These are phyloP conservation scores for Saccharomycopsis fermentans DNA, from an alignment of 805 yeast genomes.

Conservation along the genomic window DNA sequence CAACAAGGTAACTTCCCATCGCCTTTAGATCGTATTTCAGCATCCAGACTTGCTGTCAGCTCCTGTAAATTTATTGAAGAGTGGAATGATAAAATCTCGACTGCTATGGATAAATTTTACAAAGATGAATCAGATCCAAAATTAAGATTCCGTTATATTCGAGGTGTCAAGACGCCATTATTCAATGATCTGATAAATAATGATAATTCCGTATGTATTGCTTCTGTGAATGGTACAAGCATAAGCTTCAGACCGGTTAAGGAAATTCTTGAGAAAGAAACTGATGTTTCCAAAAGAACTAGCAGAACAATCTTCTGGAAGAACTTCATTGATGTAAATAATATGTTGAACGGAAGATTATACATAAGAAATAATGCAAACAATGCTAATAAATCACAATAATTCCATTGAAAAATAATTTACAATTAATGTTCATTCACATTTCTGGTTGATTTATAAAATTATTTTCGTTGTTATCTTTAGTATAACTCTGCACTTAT, in stretches of 20 bases:
- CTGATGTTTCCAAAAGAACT: constrained; percentile 53
- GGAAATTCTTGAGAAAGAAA: constrained; percentile 47
- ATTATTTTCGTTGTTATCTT: too few relatives aligned
- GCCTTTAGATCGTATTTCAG: constrained; percentile 85
- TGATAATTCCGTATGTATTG: constrained; percentile 43
- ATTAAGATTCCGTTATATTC: constrained; percentile 41
- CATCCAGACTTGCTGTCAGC: constrained; percentile 81
- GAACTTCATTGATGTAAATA: constrained; percentile 45
- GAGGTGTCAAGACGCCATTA: constrained; percentile 39
- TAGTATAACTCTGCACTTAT: too few relatives aligned
- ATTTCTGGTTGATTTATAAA: too few relatives aligned
- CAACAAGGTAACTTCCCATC: constrained; percentile 97
- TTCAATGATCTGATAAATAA: constrained; percentile 29
- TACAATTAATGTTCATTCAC: too few relatives aligned
- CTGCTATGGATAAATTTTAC: constrained; percentile 15
- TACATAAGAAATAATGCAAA: constrained; percentile 33
- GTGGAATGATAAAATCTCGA: constrained; percentile 31
- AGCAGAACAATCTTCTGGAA: constrained; percentile 65
- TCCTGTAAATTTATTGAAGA: constrained; percentile 84
- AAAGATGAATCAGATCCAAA: constrained; percentile 32
- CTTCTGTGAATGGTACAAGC: constrained; percentile 62
- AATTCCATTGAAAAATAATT: too few relatives aligned
- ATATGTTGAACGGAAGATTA: constrained; percentile 64
- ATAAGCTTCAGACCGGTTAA: constrained; percentile 48
- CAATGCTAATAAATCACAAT: not conserved